Percentiles rank a stretch among this genome's conserved stretches.
Conservation (phyloP, 2,329 filamentous ascomycete species). For the Botrytis byssoidea region DNA sequence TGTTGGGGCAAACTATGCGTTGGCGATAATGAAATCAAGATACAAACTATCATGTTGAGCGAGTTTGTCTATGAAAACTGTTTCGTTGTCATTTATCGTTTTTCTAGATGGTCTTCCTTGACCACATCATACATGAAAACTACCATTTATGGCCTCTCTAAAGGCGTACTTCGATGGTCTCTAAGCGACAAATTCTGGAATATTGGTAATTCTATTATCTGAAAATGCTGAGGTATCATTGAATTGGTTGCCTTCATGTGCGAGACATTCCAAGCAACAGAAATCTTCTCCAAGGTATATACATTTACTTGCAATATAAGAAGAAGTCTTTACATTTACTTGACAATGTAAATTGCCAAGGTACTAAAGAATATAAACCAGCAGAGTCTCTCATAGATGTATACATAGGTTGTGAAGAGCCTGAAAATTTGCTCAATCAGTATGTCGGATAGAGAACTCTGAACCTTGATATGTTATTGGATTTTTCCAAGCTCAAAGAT, state of each 20-base stretch:
- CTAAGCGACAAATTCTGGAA: not conserved
- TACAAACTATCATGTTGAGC: not conserved
- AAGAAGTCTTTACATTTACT: not conserved
- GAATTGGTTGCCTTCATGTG: not conserved
- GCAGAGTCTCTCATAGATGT: not conserved
- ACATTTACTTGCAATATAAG: not conserved
- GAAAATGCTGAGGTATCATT: not conserved
- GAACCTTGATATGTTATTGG: not conserved
- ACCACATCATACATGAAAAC: not conserved
- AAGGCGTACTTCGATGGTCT: not conserved
- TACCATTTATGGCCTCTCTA: not conserved
- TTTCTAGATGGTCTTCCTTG: not conserved
- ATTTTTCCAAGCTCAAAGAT: not conserved
- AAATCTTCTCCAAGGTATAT: not conserved
- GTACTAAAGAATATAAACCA: not conserved
- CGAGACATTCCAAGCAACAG: not conserved
- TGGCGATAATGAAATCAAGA: not conserved
- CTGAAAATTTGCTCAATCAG: not conserved
- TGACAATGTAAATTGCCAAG: not conserved
- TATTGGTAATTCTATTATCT: not conserved
- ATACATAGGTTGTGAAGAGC: not conserved
- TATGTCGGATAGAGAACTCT: not conserved
- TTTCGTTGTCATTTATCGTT: not conserved
- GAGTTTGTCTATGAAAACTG: not conserved
- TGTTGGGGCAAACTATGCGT: not conserved